Evolutionary conservation across 768 basidiomycete species (phyloP).

Genomic region (Phanerochaete carnosa): DNA sequence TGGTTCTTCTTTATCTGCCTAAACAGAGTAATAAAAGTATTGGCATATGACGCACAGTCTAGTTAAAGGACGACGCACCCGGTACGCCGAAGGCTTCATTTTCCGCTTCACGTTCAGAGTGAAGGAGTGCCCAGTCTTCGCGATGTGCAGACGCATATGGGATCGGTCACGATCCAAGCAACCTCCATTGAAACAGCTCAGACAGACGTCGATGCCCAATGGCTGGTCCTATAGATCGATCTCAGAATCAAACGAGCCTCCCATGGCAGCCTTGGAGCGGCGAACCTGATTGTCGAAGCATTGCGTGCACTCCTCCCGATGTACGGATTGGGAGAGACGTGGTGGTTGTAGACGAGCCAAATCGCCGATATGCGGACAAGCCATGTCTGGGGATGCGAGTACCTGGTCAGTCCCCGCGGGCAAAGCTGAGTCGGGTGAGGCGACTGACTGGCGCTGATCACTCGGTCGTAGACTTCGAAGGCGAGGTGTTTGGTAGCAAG

Average conservation of each 20-base stretch:
- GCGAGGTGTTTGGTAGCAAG: no score
- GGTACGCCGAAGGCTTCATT: conserved; percentile 55
- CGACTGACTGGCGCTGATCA: no score
- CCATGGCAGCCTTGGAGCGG: not conserved
- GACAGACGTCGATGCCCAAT: conserved; percentile 83
- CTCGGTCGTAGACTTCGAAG: no score
- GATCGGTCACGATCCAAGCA: conserved; percentile 62
- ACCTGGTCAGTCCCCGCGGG: conserved; percentile 1
- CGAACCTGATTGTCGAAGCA: conserved; percentile 92
- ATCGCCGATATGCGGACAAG: conserved; percentile 52
- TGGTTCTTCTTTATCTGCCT: conserved; percentile 78
- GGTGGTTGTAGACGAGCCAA: conserved; percentile 53
- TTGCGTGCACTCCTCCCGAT: conserved; percentile 94
- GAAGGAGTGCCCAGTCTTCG: conserved; percentile 70
- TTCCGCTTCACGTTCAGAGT: conserved; percentile 79
- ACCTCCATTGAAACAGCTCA: conserved; percentile 92
- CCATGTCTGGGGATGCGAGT: conserved; percentile 11
- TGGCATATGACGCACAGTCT: not conserved
- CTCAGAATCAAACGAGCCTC: not conserved
- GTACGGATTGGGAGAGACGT: conserved; percentile 65
- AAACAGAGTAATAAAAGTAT: not conserved
- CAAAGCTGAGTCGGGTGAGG: not conserved
- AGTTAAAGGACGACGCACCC: conserved; percentile 46
- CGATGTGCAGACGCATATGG: conserved; percentile 72
- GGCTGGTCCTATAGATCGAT: conserved; percentile 53